Evolutionary conservation across 495 filamentous ascomycete species (phyloP).

Genomic region (Penicillium steckii): DNA sequence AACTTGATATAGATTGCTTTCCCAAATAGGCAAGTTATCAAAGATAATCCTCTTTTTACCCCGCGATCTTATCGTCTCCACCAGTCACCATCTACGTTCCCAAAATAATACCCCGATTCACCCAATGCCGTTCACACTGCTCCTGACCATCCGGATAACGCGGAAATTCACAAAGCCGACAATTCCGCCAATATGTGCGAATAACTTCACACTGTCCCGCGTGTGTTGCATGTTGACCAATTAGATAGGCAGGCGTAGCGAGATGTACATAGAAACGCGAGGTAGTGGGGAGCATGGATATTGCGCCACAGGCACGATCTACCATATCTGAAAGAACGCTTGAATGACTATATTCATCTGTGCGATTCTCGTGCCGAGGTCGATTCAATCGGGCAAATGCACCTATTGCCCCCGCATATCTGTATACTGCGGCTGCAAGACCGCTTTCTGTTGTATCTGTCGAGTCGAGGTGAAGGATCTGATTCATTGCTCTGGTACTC

Average conservation of each 20-base stretch:
- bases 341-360: background rate
- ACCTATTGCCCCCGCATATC: constrained; percentile 27
- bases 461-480: constrained; percentile 14
- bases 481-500: constrained; percentile 22
- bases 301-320: constrained; percentile 22
- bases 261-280: constrained; percentile 32
- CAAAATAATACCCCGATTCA: constrained; percentile 6
- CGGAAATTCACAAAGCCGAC: constrained; percentile 26
- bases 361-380: background rate
- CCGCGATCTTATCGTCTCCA: too few relatives aligned
- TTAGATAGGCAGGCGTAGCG: constrained; percentile 26
- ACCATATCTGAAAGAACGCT: constrained; percentile 20
- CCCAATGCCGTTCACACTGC: constrained; percentile 28
- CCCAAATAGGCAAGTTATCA: constrained; percentile 24
- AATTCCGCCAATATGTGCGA: constrained; percentile 28
- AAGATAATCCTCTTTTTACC: constrained; percentile 5
- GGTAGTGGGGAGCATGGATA: constrained; percentile 18
- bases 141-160: constrained; percentile 31
- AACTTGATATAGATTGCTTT: constrained; percentile 12
- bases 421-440: constrained; percentile 24
- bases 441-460: constrained; percentile 10
- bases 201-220: constrained; percentile 24
- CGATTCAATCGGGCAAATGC: constrained; percentile 14
- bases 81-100: background rate
- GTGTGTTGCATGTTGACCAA: constrained; percentile 20